These are phyloP conservation scores for Cantharellus anzutake DNA, from an alignment of 768 basidiomycete species.

Conservation along the genomic window DNA sequence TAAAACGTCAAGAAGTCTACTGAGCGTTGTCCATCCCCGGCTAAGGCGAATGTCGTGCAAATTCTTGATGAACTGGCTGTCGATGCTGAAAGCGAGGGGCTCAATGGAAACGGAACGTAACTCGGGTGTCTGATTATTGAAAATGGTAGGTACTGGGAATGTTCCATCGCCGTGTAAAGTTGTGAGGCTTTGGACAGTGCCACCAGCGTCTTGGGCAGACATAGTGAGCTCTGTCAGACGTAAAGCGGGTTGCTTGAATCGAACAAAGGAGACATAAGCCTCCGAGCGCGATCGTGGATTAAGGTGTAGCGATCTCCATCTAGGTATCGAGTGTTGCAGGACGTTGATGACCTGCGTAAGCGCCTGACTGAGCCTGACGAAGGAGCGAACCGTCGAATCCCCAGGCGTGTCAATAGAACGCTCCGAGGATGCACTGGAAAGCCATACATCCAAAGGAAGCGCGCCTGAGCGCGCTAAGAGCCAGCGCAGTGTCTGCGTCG, in stretches of 20 bases:
- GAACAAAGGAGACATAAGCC: background rate
- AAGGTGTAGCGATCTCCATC: background rate
- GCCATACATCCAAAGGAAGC: background rate
- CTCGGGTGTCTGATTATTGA: background rate
- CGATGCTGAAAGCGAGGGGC: background rate
- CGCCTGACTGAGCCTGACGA: background rate
- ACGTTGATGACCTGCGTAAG: background rate
- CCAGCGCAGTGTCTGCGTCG: background rate
- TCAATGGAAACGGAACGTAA: background rate
- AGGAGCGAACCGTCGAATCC: background rate
- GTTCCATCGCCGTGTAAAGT: background rate
- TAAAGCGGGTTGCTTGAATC: background rate
- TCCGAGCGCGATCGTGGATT: background rate
- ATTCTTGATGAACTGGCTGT: background rate
- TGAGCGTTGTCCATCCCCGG: background rate
- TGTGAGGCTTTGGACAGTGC: background rate
- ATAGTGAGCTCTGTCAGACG: background rate
- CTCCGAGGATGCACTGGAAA: background rate
- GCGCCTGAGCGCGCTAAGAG: background rate
- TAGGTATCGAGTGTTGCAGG: background rate
- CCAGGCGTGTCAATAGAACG: background rate
- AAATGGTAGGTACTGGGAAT: background rate
- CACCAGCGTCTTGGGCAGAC: background rate
- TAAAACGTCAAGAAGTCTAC: background rate
- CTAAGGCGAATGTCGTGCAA: background rate